A percentile compares a stretch with the other conserved stretches of the same genome.
Evolutionary conservation across 176 grass and related monocot species (phyloP).

Genomic region (Carex littledalei): DNA sequence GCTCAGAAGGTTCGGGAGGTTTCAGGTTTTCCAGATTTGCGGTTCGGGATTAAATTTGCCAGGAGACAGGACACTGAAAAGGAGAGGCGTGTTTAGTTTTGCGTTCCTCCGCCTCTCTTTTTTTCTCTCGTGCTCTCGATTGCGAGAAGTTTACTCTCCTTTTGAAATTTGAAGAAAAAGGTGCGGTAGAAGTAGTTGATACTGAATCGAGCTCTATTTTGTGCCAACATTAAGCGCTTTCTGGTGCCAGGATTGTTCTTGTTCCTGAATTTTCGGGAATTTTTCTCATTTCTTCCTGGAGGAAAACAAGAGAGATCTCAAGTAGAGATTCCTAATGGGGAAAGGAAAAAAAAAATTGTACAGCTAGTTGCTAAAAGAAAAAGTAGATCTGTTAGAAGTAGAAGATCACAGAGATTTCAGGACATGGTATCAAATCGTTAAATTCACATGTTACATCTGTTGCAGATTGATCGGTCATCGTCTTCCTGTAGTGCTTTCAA

Average conservation of each 20-base stretch:
- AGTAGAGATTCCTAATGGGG: not conserved
- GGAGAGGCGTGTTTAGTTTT: not conserved
- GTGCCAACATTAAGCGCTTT: not conserved
- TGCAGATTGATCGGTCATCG: not conserved
- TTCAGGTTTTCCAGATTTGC: slow-evolving; percentile 2
- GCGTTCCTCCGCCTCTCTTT: not conserved
- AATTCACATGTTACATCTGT: slow-evolving; percentile 2
- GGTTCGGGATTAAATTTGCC: not conserved
- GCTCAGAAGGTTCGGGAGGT: not conserved
- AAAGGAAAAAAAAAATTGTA: not conserved
- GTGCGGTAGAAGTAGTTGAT: slow-evolving; percentile 3
- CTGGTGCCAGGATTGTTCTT: not conserved
- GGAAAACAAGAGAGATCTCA: not conserved
- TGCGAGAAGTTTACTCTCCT: not conserved
- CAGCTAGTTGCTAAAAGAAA: not conserved
- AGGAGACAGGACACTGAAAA: not conserved
- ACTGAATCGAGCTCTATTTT: not conserved
- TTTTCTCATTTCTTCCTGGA: not conserved
- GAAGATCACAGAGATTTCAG: slow-evolving; percentile 2
- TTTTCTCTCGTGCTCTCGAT: not conserved
- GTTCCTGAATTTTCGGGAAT: not conserved
- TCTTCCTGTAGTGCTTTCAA: slow-evolving; percentile 17
- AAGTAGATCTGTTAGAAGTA: slow-evolving; percentile 22
- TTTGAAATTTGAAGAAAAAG: slow-evolving; percentile 1
- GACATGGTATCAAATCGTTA: slow-evolving; percentile 6